phyloP scores from a whole-genome alignment of 2,329 filamentous ascomycete species.

The Botrytis medusae region DNA sequence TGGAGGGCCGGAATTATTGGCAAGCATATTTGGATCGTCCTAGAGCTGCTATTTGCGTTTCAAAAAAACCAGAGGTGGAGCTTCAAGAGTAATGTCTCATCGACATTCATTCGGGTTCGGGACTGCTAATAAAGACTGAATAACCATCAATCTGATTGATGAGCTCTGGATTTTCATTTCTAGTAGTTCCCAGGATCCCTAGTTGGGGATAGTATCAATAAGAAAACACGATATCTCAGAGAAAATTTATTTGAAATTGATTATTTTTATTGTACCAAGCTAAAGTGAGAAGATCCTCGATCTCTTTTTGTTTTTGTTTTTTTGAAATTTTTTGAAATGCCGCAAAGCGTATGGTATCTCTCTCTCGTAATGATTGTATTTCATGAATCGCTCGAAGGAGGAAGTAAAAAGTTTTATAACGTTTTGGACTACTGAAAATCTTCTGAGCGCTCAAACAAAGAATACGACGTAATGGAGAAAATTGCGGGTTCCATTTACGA shows the following conservation, averaged over 20 bases:
- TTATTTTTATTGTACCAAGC: background rate
- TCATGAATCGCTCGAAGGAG: too few relatives aligned
- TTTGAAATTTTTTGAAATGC: too few relatives aligned
- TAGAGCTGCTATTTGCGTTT: constrained; percentile 6
- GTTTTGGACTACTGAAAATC: too few relatives aligned
- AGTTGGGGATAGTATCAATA: too few relatives aligned
- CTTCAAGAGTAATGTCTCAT: too few relatives aligned
- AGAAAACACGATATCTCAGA: background rate
- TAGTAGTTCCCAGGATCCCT: background rate
- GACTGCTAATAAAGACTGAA: background rate
- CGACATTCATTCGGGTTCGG: background rate
- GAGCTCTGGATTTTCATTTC: background rate
- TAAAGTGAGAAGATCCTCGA: background rate
- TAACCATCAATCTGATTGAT: background rate
- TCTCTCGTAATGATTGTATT: background rate
- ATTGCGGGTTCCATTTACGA: too few relatives aligned
- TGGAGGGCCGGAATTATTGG: background rate
- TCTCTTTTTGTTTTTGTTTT: too few relatives aligned
- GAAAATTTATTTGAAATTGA: background rate
- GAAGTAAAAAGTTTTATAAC: too few relatives aligned
- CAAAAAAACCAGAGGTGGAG: background rate
- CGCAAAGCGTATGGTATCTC: background rate
- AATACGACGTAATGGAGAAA: too few relatives aligned
- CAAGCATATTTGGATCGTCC: constrained; percentile 14
- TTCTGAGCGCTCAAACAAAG: too few relatives aligned